These are phyloP conservation scores for Chlorella vulgaris DNA, from an alignment of 139 green algal species.

Conservation along the genomic window DNA sequence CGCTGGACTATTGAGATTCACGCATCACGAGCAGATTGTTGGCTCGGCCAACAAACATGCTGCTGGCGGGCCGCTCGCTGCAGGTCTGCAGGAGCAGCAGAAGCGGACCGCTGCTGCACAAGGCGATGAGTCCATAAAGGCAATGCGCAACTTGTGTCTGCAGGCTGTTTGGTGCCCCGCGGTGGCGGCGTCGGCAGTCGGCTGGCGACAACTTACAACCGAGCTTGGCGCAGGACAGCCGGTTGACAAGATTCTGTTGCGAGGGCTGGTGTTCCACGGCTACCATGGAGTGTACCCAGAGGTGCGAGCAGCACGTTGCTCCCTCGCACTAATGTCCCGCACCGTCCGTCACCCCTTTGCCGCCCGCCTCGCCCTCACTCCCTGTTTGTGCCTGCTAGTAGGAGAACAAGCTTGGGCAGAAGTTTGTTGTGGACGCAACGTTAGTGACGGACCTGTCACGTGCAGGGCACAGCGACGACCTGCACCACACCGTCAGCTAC, in stretches of 20 bases:
- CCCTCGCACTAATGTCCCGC: no score
- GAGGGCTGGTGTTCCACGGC: slow-evolving; percentile 55
- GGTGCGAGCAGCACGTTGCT: neutral
- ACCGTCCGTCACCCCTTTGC: neutral
- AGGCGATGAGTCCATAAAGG: no score
- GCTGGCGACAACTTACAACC: neutral
- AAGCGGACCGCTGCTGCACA: no score
- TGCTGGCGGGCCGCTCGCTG: no score
- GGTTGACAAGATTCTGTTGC: slow-evolving; percentile 47
- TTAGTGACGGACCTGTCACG: slow-evolving; percentile 42
- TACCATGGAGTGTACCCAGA: slow-evolving; percentile 51
- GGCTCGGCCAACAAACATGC: no score
- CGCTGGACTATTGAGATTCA: no score
- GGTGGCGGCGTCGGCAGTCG: neutral
- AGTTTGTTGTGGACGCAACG: slow-evolving; percentile 66
- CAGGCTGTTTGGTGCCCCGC: neutral
- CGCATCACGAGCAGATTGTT: no score
- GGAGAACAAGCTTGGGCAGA: slow-evolving; percentile 68
- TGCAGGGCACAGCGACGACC: slow-evolving; percentile 54
- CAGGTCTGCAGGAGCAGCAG: no score
- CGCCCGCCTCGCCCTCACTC: neutral
- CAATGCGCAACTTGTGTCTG: neutral
- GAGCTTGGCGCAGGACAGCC: neutral
- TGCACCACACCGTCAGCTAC: slow-evolving; percentile 64
- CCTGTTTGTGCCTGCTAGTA: slow-evolving; percentile 19